Percentiles rank a stretch among this genome's conserved stretches.
phyloP scores from a whole-genome alignment of 805 yeast genomes.

The Jamesozyma rosinii region DNA sequence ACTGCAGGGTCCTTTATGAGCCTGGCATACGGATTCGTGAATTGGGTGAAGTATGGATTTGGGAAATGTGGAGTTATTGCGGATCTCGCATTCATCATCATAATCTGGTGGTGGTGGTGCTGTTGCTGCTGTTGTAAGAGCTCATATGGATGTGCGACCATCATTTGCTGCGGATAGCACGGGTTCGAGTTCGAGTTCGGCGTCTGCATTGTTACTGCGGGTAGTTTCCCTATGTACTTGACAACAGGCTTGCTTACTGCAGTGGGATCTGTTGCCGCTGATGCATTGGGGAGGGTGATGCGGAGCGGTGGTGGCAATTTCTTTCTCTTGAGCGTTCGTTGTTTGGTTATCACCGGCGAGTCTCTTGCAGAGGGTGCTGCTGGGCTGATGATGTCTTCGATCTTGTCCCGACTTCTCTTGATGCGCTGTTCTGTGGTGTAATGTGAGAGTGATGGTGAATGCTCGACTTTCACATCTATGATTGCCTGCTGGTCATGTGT shows the following conservation, averaged over 20 bases:
- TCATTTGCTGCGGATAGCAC: background rate
- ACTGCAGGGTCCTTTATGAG: too few species aligned
- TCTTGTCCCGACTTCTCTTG: background rate
- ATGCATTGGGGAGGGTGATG: slow-evolving; percentile 1
- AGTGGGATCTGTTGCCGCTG: slow-evolving; percentile 6
- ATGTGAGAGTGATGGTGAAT: background rate
- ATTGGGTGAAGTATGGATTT: background rate
- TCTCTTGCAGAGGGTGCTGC: background rate
- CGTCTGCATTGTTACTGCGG: background rate
- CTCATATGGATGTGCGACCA: background rate
- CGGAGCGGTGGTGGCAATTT: slow-evolving; percentile 22
- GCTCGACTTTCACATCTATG: background rate
- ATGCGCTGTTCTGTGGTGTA: background rate
- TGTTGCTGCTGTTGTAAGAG: background rate
- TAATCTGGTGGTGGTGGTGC: too few species aligned
- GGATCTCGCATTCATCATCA: background rate
- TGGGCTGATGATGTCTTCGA: slow-evolving; percentile 7
- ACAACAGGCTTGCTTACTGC: slow-evolving; percentile 21
- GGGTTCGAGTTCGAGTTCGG: background rate
- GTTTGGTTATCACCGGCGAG: background rate
- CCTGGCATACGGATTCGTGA: background rate
- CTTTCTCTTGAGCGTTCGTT: slow-evolving; percentile 19
- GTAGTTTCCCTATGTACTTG: slow-evolving; percentile 20
- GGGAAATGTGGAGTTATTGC: background rate
- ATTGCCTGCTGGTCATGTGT: too few species aligned